phyloP scores from a whole-genome alignment of 2,329 filamentous ascomycete species.

The Xylariaceae sp. region DNA sequence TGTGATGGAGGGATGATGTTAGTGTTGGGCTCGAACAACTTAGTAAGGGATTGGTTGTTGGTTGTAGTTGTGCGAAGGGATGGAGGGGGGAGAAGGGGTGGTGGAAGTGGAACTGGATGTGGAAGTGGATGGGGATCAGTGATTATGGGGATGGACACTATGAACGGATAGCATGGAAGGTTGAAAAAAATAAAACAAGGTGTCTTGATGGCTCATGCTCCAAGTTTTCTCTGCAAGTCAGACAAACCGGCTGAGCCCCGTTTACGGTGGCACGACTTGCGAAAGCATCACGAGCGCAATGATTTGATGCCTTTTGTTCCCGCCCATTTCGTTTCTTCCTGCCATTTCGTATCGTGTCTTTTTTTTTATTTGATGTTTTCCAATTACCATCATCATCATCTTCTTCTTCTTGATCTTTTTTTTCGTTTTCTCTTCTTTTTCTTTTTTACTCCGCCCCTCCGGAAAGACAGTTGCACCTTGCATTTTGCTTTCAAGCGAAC shows the following conservation, averaged over 20 bases:
- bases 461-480: background rate
- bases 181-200: constrained; percentile 19
- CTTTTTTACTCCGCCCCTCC: background rate
- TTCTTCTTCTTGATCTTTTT: background rate
- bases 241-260: constrained; percentile 14
- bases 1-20: constrained; percentile 12
- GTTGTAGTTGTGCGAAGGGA: constrained; percentile 1
- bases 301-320: constrained; percentile 2
- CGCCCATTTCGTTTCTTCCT: no score
- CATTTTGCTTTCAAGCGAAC: background rate
- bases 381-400: no score
- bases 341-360: background rate
- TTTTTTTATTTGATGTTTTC: background rate
- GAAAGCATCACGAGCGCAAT: constrained; percentile 4
- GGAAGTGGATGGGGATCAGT: background rate
- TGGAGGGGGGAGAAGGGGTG: background rate
- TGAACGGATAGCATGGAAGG: constrained; percentile 1
- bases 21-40: constrained; percentile 1
- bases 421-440: background rate
- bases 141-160: constrained; percentile 10
- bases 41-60: background rate
- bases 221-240: constrained; percentile 7
- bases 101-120: background rate
- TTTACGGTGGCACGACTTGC: constrained; percentile 19
- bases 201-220: constrained; percentile 6